Evolutionary conservation across 495 filamentous ascomycete genomes (phyloP), one percentile per base, ranked within the genome.

Genomic region (Amphirosellinia nigrospora): DNA sequence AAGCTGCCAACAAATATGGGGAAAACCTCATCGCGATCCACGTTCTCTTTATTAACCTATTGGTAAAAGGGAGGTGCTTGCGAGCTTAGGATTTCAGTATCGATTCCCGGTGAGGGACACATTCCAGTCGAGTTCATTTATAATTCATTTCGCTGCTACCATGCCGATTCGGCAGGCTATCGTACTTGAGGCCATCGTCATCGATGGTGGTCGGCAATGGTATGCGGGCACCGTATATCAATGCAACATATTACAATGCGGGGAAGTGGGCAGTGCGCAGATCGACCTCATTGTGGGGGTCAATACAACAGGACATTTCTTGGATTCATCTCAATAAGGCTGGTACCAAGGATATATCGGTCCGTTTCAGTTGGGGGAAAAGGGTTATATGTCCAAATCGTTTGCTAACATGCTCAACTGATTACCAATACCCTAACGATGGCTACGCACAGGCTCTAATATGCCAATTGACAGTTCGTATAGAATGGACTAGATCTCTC

Each of bases 11-110:
- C 52, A 68, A 41, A 50, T 56, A 15, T 52, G 67, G 56, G 34
- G 66, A 53, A 19, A 58, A 28, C 41, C 41, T 72, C 73, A 73
- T 75, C 58, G 30, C 36, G 26, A 28, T 52, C 55, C 66, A 61
- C 19, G 52, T 46, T 58, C 19, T 48, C 11, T 2, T 26, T 6
- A 43, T 4, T 4, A 38, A 16, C 16, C 28, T 1, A 66, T 21
- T 36, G n/a, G 9, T 2, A 52, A 8, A n/a, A 26, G 23, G 48
- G n/a, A 8, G 5, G 15, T 32, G 28, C 16, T 32, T 2, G 4
- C 15, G 11, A 59, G 21, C 19, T 56, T 38, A 10, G 10, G 2
- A 0, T 30, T 5, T 34, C 13, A 16, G 48, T n/a, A 1, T 50
- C 28, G 19, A 36, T 34, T 43, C 19, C 43, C n/a, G 7, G 8